phyloP scores from a whole-genome alignment of 345 rosid species.

The Salix exigua region DNA sequence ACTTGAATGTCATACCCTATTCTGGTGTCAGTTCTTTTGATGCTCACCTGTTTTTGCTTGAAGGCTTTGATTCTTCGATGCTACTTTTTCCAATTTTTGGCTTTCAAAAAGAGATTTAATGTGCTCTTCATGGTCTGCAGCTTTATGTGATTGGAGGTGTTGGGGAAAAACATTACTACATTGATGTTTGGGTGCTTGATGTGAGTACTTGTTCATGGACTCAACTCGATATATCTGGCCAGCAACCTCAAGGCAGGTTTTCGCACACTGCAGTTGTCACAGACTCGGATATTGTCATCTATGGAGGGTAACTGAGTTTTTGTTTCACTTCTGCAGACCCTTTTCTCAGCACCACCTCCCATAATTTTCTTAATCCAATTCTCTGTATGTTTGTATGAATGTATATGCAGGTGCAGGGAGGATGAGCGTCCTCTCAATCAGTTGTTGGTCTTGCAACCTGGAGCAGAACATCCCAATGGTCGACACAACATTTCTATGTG shows the following conservation, averaged over 20 bases:
- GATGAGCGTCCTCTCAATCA: slow-evolving; percentile 73
- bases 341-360: neutral
- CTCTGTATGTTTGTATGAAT: too few relatives aligned
- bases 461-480: slow-evolving; percentile 33
- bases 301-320: slow-evolving; percentile 53
- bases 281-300: slow-evolving; percentile 42
- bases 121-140: slow-evolving; percentile 27
- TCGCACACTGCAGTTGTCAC: slow-evolving; percentile 63
- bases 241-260: slow-evolving; percentile 71
- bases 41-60: neutral
- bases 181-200: slow-evolving; percentile 67
- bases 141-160: slow-evolving; percentile 61
- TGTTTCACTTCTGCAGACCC: neutral
- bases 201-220: slow-evolving; percentile 41
- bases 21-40: neutral
- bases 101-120: neutral
- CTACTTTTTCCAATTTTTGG: too few relatives aligned
- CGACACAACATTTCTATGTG: slow-evolving; percentile 32
- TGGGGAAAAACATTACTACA: slow-evolving; percentile 64
- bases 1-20: neutral
- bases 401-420: slow-evolving; percentile 53
- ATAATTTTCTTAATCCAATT: neutral
- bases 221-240: slow-evolving; percentile 47
- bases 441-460: slow-evolving; percentile 54
- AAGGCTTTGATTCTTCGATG: neutral